Percentiles rank a stretch among this genome's conserved stretches.
phyloP scores from a whole-genome alignment of 495 filamentous ascomycete genomes.

The Aspergillus wentii region DNA sequence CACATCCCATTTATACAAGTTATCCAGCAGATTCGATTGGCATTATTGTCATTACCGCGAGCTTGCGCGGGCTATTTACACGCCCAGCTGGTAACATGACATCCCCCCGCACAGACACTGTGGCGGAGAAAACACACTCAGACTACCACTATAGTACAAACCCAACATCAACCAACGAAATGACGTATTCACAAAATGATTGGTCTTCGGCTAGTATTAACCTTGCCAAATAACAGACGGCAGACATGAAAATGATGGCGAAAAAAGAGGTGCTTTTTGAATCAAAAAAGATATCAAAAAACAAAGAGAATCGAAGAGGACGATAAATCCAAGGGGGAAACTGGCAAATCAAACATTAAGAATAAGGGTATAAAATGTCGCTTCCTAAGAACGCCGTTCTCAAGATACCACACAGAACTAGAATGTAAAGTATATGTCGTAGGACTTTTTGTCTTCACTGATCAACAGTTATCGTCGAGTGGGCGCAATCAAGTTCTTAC shows the following conservation, averaged over 20 bases:
- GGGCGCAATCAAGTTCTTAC: neutral
- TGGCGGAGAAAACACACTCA: neutral
- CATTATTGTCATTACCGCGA: conserved; percentile 25
- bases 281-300: conserved; percentile 1
- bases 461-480: no score
- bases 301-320: conserved; percentile 5
- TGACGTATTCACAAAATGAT: conserved; percentile 2
- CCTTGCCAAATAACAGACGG: no score
- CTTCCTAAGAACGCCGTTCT: conserved; percentile 31
- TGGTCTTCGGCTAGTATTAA: no score
- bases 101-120: conserved; percentile 2
- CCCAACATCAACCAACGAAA: conserved; percentile 9
- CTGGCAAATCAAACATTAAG: conserved; percentile 25
- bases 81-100: conserved; percentile 15
- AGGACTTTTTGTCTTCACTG: no score
- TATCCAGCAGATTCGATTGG: no score
- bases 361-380: conserved; percentile 26
- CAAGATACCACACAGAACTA: conserved; percentile 15
- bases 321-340: conserved; percentile 8
- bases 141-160: conserved; percentile 21
- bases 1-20: no score
- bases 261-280: neutral
- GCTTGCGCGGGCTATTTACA: conserved; percentile 28
- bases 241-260: no score
- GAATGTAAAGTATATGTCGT: conserved; percentile 7